These are phyloP conservation scores for Babesia bovis DNA, from an alignment of 169 alveolate genomes.

Conservation along the genomic window DNA sequence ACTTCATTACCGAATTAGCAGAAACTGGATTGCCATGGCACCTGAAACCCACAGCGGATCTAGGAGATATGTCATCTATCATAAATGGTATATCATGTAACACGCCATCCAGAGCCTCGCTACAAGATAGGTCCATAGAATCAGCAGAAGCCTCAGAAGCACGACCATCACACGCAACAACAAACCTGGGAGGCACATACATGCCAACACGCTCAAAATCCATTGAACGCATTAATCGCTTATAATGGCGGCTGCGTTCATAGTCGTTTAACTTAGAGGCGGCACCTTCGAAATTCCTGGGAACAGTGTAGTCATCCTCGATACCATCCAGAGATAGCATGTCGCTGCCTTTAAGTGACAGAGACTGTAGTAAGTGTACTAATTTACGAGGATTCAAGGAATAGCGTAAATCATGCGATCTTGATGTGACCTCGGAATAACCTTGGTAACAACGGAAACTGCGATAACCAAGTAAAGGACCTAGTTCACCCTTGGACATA, in stretches of 20 bases:
- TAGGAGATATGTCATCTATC: conserved; percentile 1
- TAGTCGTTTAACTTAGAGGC: conserved; percentile 72
- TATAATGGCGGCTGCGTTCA: conserved; percentile 69
- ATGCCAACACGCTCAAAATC: conserved; percentile 72
- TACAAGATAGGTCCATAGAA: conserved; percentile 56
- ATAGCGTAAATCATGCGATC: conserved; percentile 2
- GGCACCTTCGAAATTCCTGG: conserved; percentile 69
- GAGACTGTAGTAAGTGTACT: neutral
- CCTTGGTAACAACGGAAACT: conserved; percentile 18
- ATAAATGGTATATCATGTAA: conserved; percentile 52
- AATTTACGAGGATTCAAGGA: neutral
- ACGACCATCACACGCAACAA: conserved; percentile 80
- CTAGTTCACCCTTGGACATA: conserved; percentile 2
- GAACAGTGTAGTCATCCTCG: conserved; percentile 22
- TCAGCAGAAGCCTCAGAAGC: conserved; percentile 60
- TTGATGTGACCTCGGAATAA: neutral
- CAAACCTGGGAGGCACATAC: conserved; percentile 81
- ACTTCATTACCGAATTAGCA: conserved; percentile 25
- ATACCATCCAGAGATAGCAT: neutral
- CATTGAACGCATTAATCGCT: conserved; percentile 72
- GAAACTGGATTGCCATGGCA: neutral
- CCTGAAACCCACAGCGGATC: conserved; percentile 4
- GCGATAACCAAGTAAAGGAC: conserved; percentile 24
- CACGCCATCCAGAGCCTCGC: conserved; percentile 38
- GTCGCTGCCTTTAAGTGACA: conserved; percentile 3